A percentile compares a stretch with the other conserved stretches of the same genome.
phyloP scores from a whole-genome alignment of 1,284 basidiomycete genomes.

The Puccinia hordei region DNA sequence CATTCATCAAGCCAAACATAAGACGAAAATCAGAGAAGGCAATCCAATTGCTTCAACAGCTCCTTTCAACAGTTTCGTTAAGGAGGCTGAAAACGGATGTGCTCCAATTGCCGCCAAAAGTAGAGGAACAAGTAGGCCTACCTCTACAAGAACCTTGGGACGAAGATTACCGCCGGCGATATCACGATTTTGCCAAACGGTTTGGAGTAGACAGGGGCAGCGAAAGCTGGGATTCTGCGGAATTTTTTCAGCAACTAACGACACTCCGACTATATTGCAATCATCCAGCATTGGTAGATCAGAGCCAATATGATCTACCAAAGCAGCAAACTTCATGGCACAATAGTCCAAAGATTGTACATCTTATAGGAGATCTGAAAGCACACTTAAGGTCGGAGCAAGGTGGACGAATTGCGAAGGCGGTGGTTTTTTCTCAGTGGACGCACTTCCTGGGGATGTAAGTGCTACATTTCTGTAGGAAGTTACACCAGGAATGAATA shows the following conservation, averaged over 20 bases:
- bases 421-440: background rate
- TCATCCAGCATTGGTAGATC: background rate
- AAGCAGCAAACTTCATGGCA: background rate
- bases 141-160: background rate
- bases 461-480: background rate
- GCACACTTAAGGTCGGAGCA: background rate
- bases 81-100: slow-evolving; percentile 2
- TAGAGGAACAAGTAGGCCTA: background rate
- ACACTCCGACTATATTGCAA: background rate
- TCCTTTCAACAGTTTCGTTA: background rate
- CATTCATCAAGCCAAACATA: slow-evolving; percentile 4
- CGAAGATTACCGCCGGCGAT: background rate
- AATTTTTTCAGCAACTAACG: background rate
- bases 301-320: background rate
- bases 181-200: background rate
- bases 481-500: background rate
- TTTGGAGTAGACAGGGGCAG: background rate
- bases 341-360: background rate
- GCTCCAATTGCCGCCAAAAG: slow-evolving; percentile 1
- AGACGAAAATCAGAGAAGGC: background rate
- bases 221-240: background rate
- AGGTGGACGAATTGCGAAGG: background rate
- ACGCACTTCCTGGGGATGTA: background rate
- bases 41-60: background rate
- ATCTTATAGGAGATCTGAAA: slow-evolving; percentile 8